Base-by-base conservation (phyloP, 2,329 filamentous ascomycete genomes). In the Xylariaceae sp. region DNA sequence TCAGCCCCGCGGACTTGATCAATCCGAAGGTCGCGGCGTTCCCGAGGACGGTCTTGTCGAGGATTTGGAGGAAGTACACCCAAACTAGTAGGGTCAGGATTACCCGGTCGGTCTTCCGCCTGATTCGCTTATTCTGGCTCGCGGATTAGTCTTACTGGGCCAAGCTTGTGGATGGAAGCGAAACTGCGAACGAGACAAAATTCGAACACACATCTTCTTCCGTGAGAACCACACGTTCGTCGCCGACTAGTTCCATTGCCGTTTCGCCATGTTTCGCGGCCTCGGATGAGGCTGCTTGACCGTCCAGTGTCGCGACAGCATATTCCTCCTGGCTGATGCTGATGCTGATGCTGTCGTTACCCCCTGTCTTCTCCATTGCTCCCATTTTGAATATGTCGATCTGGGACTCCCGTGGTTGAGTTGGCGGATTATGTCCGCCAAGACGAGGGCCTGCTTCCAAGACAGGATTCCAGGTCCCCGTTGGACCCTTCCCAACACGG, bases 21-120 rank as follows among this genome's bases (percentile, higher is more conserved):
- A 87, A 72, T 2, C 83, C 83, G 60, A 86, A 86, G 8, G 86
- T 79, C 0, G 82, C 84, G 2, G 80, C 80, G 62, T 85, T 86
- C 2, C 70, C 65, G 1, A 86, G 72, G 0, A 80, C 82, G 0
- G 81, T 77, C 67, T 86, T 86, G 70, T 86, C 83, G 4, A 85
- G 72, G 8, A 77, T 78, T 59, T 86, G 83, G 0, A 86, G 73
- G 63, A 82, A 85, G 68, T 86, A 86, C 26, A 84, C 80, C 5
- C 75, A 74, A 8, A 85, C 71, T 54, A 86, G 77, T 49, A 76
- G 65, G 1, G 72, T 68, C 6, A 76, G 67, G 29, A 76, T 67
- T 6, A 70, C 70, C 30, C 68, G 53, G 62, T 76, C 74, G 56
- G 75, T 75, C 47, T 57, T 51, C 9, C 57, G 54, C 43, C 19